Evolutionary conservation across 163 green algal species (phyloP), one percentile per base, ranked within the genome.

Genomic region (Trebouxia gelatinosa): DNA sequence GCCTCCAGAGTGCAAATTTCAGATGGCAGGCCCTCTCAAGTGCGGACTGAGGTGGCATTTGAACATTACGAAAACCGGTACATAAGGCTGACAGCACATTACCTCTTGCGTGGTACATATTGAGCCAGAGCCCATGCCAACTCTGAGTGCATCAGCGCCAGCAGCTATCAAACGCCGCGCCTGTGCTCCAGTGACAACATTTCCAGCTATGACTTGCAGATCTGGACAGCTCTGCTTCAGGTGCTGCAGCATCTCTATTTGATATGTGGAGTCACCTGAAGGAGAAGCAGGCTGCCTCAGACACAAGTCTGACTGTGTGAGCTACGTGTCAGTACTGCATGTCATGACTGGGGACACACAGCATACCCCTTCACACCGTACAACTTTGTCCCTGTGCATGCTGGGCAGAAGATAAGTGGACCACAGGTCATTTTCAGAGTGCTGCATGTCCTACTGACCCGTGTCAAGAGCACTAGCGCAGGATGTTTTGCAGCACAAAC

Each of bases 61-160:
- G n/a, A n/a, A n/a, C n/a, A n/a, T n/a, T n/a, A n/a, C n/a, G n/a
- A n/a, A n/a, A n/a, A n/a, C 35, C 9, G 26, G 26, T 6, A 75
- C 35, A 75, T 6, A 7, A 29, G 6, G 37, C 16, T 16, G 48
- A 58, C 48, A 58, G 16, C 31, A 26, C 16, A 68, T 37, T 34
- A 92, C 87, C 85, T 97, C 95, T 84, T 98, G 96, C 31, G 96
- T 99, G 43, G 96, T 99, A 91, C 96, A 99, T 83, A 99, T 99
- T 83, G 92, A 98, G 35, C 96, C 96, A 9, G 87, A 95, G 70
- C 96, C 96, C 95, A 99, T 99, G 81, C 96, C 96, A 29, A 98
- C 92, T 34, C 95, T 90, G 74, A 99, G 90, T 1, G 81, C 94
- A 82, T 99, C 96, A 5, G 92, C 95, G 17, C 96, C 96, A 7